Evolutionary conservation across 129 eudicot species (phyloP).

Genomic region (Lactuca saligna): DNA sequence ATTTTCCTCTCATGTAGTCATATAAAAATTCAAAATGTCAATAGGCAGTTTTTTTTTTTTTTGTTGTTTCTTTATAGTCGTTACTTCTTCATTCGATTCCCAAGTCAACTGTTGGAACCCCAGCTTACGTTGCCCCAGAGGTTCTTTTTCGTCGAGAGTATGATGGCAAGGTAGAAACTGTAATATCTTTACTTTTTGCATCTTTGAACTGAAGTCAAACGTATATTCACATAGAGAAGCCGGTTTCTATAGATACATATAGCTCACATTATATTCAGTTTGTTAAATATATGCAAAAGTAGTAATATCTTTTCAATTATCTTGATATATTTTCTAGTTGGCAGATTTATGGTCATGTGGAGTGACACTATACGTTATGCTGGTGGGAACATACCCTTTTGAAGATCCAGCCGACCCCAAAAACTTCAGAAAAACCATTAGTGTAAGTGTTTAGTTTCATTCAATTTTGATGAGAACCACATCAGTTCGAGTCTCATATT

Average conservation of each 20-base stretch:
- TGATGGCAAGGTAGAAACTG: slow-evolving; percentile 63
- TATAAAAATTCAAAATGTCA: not conserved
- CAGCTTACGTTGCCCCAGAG: slow-evolving; percentile 80
- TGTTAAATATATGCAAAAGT: not conserved
- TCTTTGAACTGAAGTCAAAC: no score
- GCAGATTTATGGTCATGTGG: slow-evolving; percentile 96
- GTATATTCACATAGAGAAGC: not conserved
- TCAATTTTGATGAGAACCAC: no score
- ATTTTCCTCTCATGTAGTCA: not conserved
- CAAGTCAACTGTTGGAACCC: slow-evolving; percentile 77
- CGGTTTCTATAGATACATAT: not conserved
- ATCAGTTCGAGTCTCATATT: no score
- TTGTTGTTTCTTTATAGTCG: slow-evolving; percentile 33
- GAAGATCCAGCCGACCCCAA: slow-evolving; percentile 77
- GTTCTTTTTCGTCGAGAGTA: slow-evolving; percentile 77
- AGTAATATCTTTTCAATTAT: not conserved
- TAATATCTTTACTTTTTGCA: no score
- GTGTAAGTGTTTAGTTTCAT: slow-evolving; percentile 33
- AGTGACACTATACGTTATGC: slow-evolving; percentile 78
- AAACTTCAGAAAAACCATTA: slow-evolving; percentile 69
- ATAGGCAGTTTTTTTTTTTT: no score
- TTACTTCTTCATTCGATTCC: slow-evolving; percentile 74
- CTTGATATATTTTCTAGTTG: slow-evolving; percentile 35
- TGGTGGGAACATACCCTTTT: slow-evolving; percentile 84
- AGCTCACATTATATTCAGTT: not conserved